phyloP scores from a whole-genome alignment of 306 rosid species.

The Cucumis sativus region DNA sequence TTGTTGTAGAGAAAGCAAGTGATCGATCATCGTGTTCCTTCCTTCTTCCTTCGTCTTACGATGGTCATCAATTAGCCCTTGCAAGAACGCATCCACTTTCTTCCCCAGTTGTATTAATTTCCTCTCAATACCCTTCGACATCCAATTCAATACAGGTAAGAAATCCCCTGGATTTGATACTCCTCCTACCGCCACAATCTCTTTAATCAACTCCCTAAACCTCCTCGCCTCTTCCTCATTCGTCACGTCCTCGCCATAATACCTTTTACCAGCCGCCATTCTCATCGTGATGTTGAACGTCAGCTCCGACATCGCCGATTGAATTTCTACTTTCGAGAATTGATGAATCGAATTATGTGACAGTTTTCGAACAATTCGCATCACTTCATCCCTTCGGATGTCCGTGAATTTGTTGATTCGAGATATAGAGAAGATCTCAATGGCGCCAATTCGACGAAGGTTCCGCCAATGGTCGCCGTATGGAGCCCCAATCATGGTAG shows the following conservation, averaged over 20 bases:
- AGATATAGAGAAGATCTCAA: conserved; percentile 40
- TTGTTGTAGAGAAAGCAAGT: conserved; percentile 31
- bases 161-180: conserved; percentile 26
- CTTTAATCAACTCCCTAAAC: conserved; percentile 24
- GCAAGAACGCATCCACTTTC: conserved; percentile 18
- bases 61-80: conserved; percentile 48
- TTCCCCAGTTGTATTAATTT: background rate
- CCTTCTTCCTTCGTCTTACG: conserved; percentile 13
- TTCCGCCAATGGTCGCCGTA: conserved; percentile 81
- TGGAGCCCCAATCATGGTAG: conserved; percentile 15
- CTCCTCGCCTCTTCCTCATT: conserved; percentile 27
- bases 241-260: conserved; percentile 22
- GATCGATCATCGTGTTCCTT: conserved; percentile 35
- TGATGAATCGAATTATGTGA: background rate
- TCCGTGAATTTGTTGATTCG: conserved; percentile 17
- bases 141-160: conserved; percentile 27
- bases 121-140: conserved; percentile 2
- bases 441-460: conserved; percentile 49
- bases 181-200: conserved; percentile 4
- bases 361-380: conserved; percentile 20
- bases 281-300: conserved; percentile 48
- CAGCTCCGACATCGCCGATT: conserved; percentile 23
- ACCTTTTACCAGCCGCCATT: conserved; percentile 64
- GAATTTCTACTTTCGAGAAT: conserved; percentile 25
- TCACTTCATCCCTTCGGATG: conserved; percentile 32